Base-by-base conservation (phyloP, 495 filamentous ascomycete species). In the Viridothelium virens region DNA sequence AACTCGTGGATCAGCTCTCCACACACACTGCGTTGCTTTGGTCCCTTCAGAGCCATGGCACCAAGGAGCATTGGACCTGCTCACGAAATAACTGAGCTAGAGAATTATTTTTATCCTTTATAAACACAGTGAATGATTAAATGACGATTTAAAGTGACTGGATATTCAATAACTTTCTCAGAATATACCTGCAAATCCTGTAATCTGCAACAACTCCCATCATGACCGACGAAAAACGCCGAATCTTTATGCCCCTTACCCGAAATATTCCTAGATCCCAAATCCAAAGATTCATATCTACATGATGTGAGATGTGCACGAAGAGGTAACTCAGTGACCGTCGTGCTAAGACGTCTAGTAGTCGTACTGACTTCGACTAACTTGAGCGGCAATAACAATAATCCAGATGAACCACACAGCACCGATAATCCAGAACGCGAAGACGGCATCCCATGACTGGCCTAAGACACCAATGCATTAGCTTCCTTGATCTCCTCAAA, bases 371-470 rank as follows among this genome's bases (percentile, higher is more conserved):
- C 89, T 85, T 61, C 83, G 81, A 78, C 90, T 88, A 14, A 98
- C 94, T 76, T 96, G 90, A 77, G 86, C 89, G 18, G 88, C 87
- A 87, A 97, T 91, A 59, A 97, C 79, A 74, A 96, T 91, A 81
- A 97, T 93, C 92, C 92, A 97, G 6, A 97, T 70, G 72, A 96
- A 84, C 73, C 96, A 95, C 36, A 97, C 83, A 10, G 80, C 85
- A 61, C 90, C 93, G 4, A 96, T 83, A 62, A 96, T 75, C 69
- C 86, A 89, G 71, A 88, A 88, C 33, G 85, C 84, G 74, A 86
- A 87, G 9, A 79, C 83, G 0, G 86, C 84, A 66, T 82, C 76
- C 87, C 86, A 89, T 67, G 76, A 79, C 70, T 81, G 76, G 70
- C 79, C 80, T 80, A 63, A 36, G 25, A 46, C 3, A 65, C 67